Conservation (phyloP, 768 basidiomycete genomes). For the Leccinellum albellum region DNA sequence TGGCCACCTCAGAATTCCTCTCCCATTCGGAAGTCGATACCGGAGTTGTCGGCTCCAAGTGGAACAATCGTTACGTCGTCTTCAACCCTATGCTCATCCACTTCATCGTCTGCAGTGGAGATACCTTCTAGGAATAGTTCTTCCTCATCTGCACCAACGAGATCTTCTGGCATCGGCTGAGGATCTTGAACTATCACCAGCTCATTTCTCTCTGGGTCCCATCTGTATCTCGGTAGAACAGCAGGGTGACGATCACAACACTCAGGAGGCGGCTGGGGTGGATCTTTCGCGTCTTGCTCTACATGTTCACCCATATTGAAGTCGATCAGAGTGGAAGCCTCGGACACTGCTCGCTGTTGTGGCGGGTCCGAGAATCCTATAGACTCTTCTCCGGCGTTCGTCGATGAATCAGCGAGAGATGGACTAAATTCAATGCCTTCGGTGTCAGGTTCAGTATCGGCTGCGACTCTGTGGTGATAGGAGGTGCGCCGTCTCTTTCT, state of each 20-base stretch:
- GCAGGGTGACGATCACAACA: neutral
- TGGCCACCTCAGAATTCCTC: neutral
- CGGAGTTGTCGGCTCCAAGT: neutral
- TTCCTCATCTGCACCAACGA: neutral
- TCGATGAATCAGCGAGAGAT: neutral
- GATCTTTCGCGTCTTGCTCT: neutral
- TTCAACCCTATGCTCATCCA: neutral
- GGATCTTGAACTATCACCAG: neutral
- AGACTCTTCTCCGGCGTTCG: neutral
- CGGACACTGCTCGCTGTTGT: neutral
- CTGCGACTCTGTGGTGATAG: neutral
- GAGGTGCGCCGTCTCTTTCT: neutral
- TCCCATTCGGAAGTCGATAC: neutral
- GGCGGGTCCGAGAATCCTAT: neutral
- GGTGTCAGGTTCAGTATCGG: neutral
- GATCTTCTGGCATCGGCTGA: neutral
- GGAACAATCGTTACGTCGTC: constrained; percentile 18
- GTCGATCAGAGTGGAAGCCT: neutral
- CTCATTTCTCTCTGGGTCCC: neutral
- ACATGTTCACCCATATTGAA: neutral
- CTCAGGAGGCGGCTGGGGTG: neutral
- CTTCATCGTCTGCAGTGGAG: neutral
- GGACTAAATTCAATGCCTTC: neutral
- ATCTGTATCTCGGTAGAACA: constrained; percentile 9
- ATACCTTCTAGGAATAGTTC: neutral